Conservation (phyloP, 306 rosid species). For the Medicago ruthenica region DNA sequence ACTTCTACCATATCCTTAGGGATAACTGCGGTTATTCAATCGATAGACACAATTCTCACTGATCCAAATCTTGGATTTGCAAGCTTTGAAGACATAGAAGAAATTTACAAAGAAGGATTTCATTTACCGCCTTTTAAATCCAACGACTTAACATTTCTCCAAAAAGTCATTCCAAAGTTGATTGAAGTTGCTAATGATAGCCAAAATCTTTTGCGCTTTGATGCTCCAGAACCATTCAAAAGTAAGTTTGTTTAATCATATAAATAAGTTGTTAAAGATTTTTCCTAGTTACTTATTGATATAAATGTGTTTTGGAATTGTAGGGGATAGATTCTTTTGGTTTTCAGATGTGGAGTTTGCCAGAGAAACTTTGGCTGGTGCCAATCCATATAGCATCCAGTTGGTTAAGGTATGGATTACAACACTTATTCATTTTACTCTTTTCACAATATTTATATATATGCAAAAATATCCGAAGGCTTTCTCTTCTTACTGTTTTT, state of each 20-base stretch:
- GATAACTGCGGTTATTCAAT: slow-evolving; percentile 43
- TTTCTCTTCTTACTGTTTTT: not conserved
- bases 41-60: slow-evolving; percentile 37
- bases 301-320: slow-evolving; percentile 22
- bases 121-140: slow-evolving; percentile 37
- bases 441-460: not conserved
- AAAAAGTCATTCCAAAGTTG: slow-evolving; percentile 46
- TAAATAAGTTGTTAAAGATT: not conserved
- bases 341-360: slow-evolving; percentile 73
- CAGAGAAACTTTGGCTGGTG: slow-evolving; percentile 63
- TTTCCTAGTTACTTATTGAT: not conserved
- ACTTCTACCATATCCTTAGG: slow-evolving; percentile 46
- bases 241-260: slow-evolving; percentile 39
- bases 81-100: slow-evolving; percentile 54
- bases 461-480: not conserved
- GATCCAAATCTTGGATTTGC: slow-evolving; percentile 51
- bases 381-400: slow-evolving; percentile 54
- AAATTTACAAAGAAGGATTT: slow-evolving; percentile 52
- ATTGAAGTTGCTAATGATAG: slow-evolving; percentile 36
- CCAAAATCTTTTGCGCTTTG: slow-evolving; percentile 52
- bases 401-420: slow-evolving; percentile 45
- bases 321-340: slow-evolving; percentile 89
- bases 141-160: slow-evolving; percentile 10
- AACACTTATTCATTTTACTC: not conserved
- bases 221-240: slow-evolving; percentile 50